Percentiles rank a stretch among this genome's conserved stretches.
These are phyloP conservation scores for Ophiobolus disseminans DNA, from an alignment of 2,329 filamentous ascomycete genomes.

Conservation along the genomic window DNA sequence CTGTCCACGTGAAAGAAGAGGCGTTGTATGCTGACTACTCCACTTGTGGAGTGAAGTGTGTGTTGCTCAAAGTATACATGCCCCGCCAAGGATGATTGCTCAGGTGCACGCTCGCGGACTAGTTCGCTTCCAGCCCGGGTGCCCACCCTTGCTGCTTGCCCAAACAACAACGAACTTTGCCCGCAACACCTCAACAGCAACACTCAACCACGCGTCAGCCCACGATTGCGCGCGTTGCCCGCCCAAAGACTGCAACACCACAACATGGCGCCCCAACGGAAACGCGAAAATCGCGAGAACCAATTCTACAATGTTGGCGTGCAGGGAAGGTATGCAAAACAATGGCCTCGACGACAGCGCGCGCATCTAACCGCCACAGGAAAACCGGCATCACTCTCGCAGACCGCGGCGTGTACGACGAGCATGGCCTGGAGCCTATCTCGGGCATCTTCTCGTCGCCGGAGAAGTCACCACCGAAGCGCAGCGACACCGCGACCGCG, in stretches of 20 bases:
- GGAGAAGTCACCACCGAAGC: slow-evolving; percentile 63
- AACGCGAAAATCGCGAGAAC: slow-evolving; percentile 50
- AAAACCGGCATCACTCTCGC: slow-evolving; percentile 87
- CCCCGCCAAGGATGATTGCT: too few relatives aligned
- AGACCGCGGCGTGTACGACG: slow-evolving; percentile 82
- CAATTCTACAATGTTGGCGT: slow-evolving; percentile 51
- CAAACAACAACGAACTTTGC: slow-evolving; percentile 29
- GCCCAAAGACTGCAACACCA: too few relatives aligned
- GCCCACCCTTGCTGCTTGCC: too few relatives aligned
- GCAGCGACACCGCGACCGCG: slow-evolving; percentile 53
- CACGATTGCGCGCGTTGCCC: slow-evolving; percentile 1
- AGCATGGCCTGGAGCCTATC: slow-evolving; percentile 88
- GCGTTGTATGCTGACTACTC: too few relatives aligned
- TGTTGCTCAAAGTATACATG: too few relatives aligned
- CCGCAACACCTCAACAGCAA: slow-evolving; percentile 20
- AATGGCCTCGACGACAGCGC: slow-evolving; percentile 3
- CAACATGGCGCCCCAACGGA: slow-evolving; percentile 44
- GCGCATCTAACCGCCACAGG: slow-evolving; percentile 56
- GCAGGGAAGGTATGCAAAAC: slow-evolving; percentile 44
- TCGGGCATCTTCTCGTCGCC: slow-evolving; percentile 91
- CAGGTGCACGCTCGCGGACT: background rate
- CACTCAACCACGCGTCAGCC: slow-evolving; percentile 25
- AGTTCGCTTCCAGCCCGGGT: slow-evolving; percentile 24
- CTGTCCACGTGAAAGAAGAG: too few relatives aligned
- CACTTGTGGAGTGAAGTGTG: too few relatives aligned